These are phyloP conservation scores for Silene noctiflora DNA, from an alignment of 179 eudicot genomes.

Conservation along the genomic window DNA sequence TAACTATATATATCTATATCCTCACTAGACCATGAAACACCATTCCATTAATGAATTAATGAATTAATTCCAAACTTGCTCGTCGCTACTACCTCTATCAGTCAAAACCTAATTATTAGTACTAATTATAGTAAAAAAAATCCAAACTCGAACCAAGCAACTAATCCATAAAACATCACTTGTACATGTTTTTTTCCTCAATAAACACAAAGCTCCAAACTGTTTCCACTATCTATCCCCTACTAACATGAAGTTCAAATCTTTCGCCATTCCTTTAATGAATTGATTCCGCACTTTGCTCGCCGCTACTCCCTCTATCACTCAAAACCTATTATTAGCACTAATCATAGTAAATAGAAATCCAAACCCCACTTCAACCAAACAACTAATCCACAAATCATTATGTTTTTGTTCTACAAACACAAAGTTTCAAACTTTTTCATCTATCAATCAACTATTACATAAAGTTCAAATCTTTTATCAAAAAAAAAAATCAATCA, in stretches of 20 bases:
- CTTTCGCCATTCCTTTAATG: too few species aligned
- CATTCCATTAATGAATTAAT: neutral
- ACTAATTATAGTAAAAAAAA: neutral
- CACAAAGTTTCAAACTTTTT: too few species aligned
- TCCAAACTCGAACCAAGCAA: neutral
- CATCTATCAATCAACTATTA: neutral
- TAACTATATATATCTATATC: neutral
- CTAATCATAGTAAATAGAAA: too few species aligned
- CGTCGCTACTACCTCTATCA: neutral
- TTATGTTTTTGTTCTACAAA: too few species aligned
- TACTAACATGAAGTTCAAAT: too few species aligned
- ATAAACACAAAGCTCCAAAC: neutral
- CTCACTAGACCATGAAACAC: neutral
- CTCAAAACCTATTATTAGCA: too few species aligned
- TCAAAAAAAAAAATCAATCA: neutral
- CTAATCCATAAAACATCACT: neutral
- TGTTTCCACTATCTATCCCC: neutral
- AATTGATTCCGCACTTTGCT: too few species aligned
- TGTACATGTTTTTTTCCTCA: neutral
- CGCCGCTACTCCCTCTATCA: too few species aligned
- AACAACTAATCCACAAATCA: too few species aligned
- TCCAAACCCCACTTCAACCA: too few species aligned
- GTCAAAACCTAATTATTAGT: neutral
- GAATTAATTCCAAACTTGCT: neutral
- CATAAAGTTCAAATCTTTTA: too few species aligned